phyloP scores from a whole-genome alignment of 2,329 filamentous ascomycete species.

The Mycosphaerella sp. region DNA sequence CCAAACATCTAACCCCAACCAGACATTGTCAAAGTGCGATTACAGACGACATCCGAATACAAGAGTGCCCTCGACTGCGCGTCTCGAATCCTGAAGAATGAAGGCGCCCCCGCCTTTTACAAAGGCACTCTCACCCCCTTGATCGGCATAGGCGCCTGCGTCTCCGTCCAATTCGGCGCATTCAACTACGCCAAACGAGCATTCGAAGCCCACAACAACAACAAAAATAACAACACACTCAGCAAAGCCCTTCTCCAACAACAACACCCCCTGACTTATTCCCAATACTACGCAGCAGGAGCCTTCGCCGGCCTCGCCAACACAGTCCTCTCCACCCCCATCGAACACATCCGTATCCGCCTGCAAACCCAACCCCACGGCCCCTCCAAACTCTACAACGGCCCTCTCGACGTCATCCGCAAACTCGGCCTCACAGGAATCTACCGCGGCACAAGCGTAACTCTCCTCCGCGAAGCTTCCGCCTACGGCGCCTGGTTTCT shows the following conservation, averaged over 20 bases:
- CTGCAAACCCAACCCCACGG: conserved; percentile 95
- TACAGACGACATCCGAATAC: conserved; percentile 84
- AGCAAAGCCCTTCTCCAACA: conserved; percentile 23
- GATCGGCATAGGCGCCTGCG: conserved; percentile 89
- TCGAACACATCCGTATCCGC: conserved; percentile 94
- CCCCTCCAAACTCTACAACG: conserved; percentile 66
- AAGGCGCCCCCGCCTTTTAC: conserved; percentile 91
- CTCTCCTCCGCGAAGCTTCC: conserved; percentile 79
- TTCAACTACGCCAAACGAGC: conserved; percentile 88
- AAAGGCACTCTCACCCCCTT: conserved; percentile 94
- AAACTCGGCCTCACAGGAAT: conserved; percentile 70
- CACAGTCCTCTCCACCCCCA: conserved; percentile 78
- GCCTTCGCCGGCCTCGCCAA: conserved; percentile 92
- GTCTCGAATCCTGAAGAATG: conserved; percentile 74
- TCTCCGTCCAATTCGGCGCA: conserved; percentile 94
- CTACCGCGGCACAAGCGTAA: conserved; percentile 84
- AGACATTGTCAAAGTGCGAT: conserved; percentile 96
- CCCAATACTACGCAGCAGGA: conserved; percentile 83
- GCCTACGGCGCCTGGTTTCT: conserved; percentile 97
- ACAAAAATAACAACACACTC: conserved; percentile 28
- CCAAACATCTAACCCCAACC: conserved; percentile 7
- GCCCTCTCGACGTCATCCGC: conserved; percentile 82
- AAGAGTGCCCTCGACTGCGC: conserved; percentile 73
- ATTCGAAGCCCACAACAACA: conserved; percentile 68
- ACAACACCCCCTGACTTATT: conserved; percentile 57